Evolutionary conservation across 345 rosid genomes (phyloP).

Genomic region (Populus tremula): DNA sequence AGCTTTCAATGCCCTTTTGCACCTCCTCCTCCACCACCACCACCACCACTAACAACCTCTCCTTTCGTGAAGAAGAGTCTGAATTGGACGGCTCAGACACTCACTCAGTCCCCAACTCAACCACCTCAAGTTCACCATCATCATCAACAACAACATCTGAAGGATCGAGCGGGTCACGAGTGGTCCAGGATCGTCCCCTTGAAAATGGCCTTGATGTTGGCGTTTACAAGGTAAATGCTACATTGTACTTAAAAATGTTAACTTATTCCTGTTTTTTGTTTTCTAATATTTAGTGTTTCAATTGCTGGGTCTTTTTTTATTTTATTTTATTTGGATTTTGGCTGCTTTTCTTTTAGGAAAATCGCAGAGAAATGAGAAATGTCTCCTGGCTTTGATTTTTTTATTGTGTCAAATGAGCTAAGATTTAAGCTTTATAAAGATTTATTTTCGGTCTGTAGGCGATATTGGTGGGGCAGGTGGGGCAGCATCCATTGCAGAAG

Average conservation of each 20-base stretch:
- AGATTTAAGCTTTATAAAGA: not conserved
- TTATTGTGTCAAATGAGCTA: not conserved
- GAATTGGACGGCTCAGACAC: constrained; percentile 32
- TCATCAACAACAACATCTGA: constrained; percentile 10
- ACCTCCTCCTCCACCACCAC: not conserved
- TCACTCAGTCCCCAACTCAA: constrained; percentile 25
- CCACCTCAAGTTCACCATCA: constrained; percentile 9
- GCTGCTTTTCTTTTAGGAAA: too few relatives aligned
- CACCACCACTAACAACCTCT: constrained; percentile 25
- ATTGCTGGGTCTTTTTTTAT: not conserved
- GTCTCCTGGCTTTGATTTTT: not conserved
- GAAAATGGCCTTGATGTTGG: constrained; percentile 80
- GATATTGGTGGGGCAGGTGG: constrained; percentile 85
- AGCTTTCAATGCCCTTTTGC: constrained; percentile 45
- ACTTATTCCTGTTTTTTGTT: not conserved
- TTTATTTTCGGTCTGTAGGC: constrained; percentile 46
- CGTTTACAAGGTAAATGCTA: constrained; percentile 55
- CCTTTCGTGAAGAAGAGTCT: constrained; percentile 21
- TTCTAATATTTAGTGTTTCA: not conserved
- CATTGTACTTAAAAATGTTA: too few relatives aligned
- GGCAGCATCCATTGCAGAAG: constrained; percentile 77
- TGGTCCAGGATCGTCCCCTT: constrained; percentile 48
- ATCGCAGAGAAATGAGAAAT: not conserved
- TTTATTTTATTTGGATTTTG: not conserved
- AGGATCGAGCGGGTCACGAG: constrained; percentile 24